Evolutionary conservation across 164 flowering plant genomes (phyloP).

Genomic region (Nelumbo lutea): DNA sequence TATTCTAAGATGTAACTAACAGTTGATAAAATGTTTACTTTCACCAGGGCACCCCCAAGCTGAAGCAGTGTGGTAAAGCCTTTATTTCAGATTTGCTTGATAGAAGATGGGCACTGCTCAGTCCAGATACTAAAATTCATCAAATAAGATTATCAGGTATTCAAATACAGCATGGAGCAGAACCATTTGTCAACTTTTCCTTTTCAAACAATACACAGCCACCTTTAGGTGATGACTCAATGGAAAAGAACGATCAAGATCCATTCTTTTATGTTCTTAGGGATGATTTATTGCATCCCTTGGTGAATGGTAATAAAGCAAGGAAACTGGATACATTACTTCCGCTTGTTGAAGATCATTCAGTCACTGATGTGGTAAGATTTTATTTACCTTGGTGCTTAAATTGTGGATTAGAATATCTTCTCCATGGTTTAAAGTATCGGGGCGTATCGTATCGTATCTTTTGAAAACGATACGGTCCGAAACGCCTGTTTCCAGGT

Average conservation of each 20-base stretch:
- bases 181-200: constrained; percentile 17
- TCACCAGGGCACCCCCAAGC: constrained; percentile 21
- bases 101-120: constrained; percentile 67
- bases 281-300: constrained; percentile 91
- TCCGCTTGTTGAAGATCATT: constrained; percentile 69
- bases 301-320: constrained; percentile 90
- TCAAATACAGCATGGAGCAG: constrained; percentile 18
- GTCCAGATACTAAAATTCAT: constrained; percentile 66
- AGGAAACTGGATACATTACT: constrained; percentile 83
- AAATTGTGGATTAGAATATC: constrained; percentile 1
- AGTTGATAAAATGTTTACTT: background rate
- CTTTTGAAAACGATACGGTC: background rate
- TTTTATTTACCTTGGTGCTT: constrained; percentile 2
- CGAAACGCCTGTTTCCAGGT: background rate
- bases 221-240: constrained; percentile 34
- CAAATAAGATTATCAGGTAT: constrained; percentile 35
- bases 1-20: background rate
- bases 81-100: constrained; percentile 47
- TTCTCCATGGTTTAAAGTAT: constrained; percentile 1
- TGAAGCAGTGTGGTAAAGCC: constrained; percentile 27
- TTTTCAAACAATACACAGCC: constrained; percentile 42
- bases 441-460: too few relatives aligned
- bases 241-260: constrained; percentile 16
- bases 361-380: constrained; percentile 83
- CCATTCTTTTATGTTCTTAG: constrained; percentile 68